Base-by-base conservation (phyloP, 805 yeast species). In the Metschnikowia similis region DNA sequence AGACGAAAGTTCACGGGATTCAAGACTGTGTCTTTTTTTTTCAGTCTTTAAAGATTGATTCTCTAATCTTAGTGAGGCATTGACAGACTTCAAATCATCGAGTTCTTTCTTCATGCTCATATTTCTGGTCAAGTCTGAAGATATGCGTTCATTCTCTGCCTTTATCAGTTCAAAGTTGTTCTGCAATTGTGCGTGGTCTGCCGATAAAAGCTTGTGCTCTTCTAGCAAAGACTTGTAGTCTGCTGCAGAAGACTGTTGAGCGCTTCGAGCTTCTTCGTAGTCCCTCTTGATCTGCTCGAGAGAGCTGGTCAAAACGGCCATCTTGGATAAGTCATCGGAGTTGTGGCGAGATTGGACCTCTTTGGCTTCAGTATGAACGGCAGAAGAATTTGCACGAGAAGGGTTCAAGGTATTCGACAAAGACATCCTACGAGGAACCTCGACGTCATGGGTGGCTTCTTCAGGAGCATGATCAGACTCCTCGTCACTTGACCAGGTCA, bases 401-500 rank as follows among this genome's bases (percentile, higher is more conserved):
- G 29, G 34, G 21, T 34, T 35, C 34, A 48, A 48, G 4, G 48
- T 38, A n/a, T 39, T 45, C 26, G 49, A 42, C 21, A 43, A 43
- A 10, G 52, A 50, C 21, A 45, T 29, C 42, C 60, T 16, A n/a
- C 56, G 45, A 26, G 49, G 36, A 8, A 35, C 32, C 16, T 45
- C 45, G 10, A 13, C 32, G 9, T 35, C 34, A 14, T 34, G 16
- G 8, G 32, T 14, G 6, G 8, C 26, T 16, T 53, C 51, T 35
- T n/a, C 21, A 27, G 48, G 64, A 1, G 62, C 68, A 8, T 66
- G 76, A 8, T 41, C 49, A 1, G 74, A 80, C 2, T 81, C 88
- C 43, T 85, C 94, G 56, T 86, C 96, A 48, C 90, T 85, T 13
- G 92, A 85, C 90, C 96, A 94, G 3, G 91, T 84, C 63, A 92